These are phyloP conservation scores for Zarea fungicola DNA, from an alignment of 2,329 filamentous ascomycete genomes.

Conservation along the genomic window DNA sequence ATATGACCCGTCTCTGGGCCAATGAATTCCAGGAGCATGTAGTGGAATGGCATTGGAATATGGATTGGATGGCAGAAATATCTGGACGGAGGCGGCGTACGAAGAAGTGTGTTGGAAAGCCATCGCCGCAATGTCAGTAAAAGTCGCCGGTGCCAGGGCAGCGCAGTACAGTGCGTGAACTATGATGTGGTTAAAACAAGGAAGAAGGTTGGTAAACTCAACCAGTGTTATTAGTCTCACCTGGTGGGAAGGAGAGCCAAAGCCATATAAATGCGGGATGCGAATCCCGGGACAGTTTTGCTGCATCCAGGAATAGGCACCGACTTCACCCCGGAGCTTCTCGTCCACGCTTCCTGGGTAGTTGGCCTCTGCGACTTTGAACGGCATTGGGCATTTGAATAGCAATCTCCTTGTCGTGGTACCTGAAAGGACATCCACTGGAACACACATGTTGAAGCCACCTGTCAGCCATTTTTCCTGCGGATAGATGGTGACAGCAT, in stretches of 20 bases:
- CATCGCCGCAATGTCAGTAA: too few relatives aligned
- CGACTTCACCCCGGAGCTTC: conserved; percentile 31
- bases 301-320: conserved; percentile 23
- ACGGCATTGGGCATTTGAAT: conserved; percentile 27
- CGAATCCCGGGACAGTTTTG: conserved; percentile 22
- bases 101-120: too few relatives aligned
- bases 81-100: too few relatives aligned
- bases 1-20: neutral
- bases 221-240: too few relatives aligned
- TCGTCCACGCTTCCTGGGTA: conserved; percentile 37
- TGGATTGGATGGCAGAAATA: too few relatives aligned
- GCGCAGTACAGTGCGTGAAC: too few relatives aligned
- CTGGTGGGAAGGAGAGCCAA: too few relatives aligned
- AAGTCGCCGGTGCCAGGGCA: too few relatives aligned
- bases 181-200: too few relatives aligned
- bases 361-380: conserved; percentile 31
- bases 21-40: neutral
- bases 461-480: conserved; percentile 30
- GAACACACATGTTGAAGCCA: conserved; percentile 32
- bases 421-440: conserved; percentile 22
- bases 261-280: conserved; percentile 21
- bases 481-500: too few relatives aligned
- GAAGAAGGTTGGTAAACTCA: too few relatives aligned
- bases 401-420: conserved; percentile 21
- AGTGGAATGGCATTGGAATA: too few relatives aligned